These are phyloP conservation scores for Nidularia sp. DNA, from an alignment of 768 basidiomycete species.

Conservation along the genomic window DNA sequence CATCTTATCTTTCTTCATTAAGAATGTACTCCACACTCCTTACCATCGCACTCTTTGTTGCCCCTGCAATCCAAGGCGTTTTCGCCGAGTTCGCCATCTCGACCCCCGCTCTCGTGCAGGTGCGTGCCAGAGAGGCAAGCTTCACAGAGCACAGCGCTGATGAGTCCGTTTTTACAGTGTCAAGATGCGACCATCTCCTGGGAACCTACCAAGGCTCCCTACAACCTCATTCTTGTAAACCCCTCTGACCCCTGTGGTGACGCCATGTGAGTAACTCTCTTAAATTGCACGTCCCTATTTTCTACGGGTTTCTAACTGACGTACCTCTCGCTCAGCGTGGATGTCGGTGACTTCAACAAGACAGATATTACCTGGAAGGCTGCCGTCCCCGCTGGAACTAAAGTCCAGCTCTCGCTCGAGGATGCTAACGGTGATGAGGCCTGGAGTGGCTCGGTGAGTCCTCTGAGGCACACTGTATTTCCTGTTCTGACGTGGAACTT, in stretches of 20 bases:
- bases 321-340: conserved; percentile 33
- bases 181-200: conserved; percentile 45
- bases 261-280: conserved; percentile 43
- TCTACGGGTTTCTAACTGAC: neutral
- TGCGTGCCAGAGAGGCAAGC: conserved; percentile 17
- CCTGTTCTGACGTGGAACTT: conserved; percentile 4
- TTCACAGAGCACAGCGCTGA: neutral
- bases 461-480: neutral
- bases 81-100: conserved; percentile 50
- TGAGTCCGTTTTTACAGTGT: conserved; percentile 41
- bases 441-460: conserved; percentile 60
- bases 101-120: conserved; percentile 53
- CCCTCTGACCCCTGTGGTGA: conserved; percentile 54
- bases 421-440: conserved; percentile 55
- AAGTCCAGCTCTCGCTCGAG: conserved; percentile 47
- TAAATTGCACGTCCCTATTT: conserved; percentile 1
- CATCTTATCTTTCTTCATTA: conserved; percentile 22
- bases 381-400: conserved; percentile 41
- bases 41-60: conserved; percentile 65
- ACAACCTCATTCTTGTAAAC: conserved; percentile 54
- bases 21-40: conserved; percentile 80
- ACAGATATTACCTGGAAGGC: conserved; percentile 41
- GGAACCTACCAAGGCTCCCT: conserved; percentile 41
- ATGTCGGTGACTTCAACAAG: conserved; percentile 52
- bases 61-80: conserved; percentile 47